phyloP scores from a whole-genome alignment of 2,329 filamentous ascomycete genomes.

The Colletotrichum graminicola region DNA sequence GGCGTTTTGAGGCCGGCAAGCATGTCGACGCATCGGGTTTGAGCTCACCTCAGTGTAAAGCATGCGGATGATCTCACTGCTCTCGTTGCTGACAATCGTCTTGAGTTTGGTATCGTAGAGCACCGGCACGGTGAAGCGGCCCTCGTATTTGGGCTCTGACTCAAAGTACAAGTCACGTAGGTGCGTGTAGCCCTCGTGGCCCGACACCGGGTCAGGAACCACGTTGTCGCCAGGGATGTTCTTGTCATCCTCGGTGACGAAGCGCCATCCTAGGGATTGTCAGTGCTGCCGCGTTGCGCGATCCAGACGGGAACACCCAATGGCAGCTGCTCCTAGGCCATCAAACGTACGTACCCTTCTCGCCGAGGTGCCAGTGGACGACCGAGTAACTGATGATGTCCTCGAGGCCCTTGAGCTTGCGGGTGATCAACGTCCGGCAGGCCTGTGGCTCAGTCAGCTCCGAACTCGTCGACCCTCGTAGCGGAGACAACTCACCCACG shows the following conservation, averaged over 20 bases:
- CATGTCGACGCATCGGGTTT: neutral
- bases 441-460: slow-evolving; percentile 59
- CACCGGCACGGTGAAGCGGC: slow-evolving; percentile 88
- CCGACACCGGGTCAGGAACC: slow-evolving; percentile 75
- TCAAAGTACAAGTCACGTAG: slow-evolving; percentile 85
- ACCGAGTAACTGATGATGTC: slow-evolving; percentile 82
- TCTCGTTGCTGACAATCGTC: slow-evolving; percentile 91
- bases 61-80: slow-evolving; percentile 93
- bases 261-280: slow-evolving; percentile 78
- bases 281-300: neutral
- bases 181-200: slow-evolving; percentile 76
- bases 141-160: slow-evolving; percentile 77
- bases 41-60: slow-evolving; percentile 70
- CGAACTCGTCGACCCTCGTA: neutral
- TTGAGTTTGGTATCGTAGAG: slow-evolving; percentile 83
- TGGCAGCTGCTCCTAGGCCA: neutral
- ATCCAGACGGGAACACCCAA: neutral
- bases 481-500: slow-evolving; percentile 70
- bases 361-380: slow-evolving; percentile 91
- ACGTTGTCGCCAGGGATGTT: slow-evolving; percentile 70
- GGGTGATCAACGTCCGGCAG: slow-evolving; percentile 86
- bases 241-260: slow-evolving; percentile 72
- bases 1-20: neutral
- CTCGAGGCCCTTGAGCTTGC: slow-evolving; percentile 92
- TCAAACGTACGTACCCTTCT: slow-evolving; percentile 57